Conservation (phyloP, 164 flowering plant genomes). For the Piper longum region DNA sequence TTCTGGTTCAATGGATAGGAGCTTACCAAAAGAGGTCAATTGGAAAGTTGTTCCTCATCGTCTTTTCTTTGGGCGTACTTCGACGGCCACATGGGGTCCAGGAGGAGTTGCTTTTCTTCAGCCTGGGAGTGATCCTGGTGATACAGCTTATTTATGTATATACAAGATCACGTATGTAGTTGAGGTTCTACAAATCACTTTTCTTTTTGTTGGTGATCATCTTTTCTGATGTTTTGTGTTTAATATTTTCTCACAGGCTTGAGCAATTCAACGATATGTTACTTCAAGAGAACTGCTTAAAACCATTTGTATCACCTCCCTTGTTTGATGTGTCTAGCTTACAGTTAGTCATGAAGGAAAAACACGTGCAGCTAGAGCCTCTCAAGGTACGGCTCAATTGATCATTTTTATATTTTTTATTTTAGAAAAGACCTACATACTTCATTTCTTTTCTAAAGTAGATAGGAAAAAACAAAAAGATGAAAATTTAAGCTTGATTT, state of each 20-base stretch:
- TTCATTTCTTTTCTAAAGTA: too few species aligned
- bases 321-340: conserved; percentile 40
- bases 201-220: not conserved
- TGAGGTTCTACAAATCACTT: not conserved
- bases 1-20: conserved; percentile 62
- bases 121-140: conserved; percentile 36
- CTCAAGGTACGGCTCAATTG: conserved; percentile 33
- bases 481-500: too few species aligned
- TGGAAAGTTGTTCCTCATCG: conserved; percentile 72
- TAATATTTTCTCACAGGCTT: conserved; percentile 38
- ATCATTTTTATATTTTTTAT: not conserved
- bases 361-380: conserved; percentile 27
- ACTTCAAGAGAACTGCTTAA: conserved; percentile 55
- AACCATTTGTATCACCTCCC: conserved; percentile 22
- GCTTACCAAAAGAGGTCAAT: conserved; percentile 52
- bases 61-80: conserved; percentile 65
- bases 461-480: too few species aligned
- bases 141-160: conserved; percentile 48
- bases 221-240: conserved; percentile 1
- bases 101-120: conserved; percentile 93
- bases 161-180: conserved; percentile 73
- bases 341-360: conserved; percentile 17
- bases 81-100: conserved; percentile 61
- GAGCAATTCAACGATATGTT: conserved; percentile 95
- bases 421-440: too few species aligned